phyloP scores from a whole-genome alignment of 345 rosid species.

The Eucalyptus dawsonii region DNA sequence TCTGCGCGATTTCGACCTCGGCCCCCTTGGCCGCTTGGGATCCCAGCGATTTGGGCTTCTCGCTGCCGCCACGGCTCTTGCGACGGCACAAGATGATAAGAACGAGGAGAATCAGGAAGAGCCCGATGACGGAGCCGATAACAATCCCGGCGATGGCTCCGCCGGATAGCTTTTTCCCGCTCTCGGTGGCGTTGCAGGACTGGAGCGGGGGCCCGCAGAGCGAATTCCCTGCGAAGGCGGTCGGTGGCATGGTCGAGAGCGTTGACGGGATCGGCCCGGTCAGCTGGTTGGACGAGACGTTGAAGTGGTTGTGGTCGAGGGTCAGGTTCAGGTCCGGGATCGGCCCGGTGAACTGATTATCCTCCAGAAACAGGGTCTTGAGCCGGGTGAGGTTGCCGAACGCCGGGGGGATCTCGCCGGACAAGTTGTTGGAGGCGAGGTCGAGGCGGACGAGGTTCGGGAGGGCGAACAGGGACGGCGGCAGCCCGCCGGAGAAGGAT shows the following conservation, averaged over 20 bases:
- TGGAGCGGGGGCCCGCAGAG: conserved; percentile 31
- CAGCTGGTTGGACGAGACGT: conserved; percentile 26
- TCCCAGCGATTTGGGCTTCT: neutral
- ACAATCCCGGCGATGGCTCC: conserved; percentile 35
- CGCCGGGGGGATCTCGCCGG: conserved; percentile 14
- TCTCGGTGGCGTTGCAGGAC: conserved; percentile 6
- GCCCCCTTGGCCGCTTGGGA: neutral
- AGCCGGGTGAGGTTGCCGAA: conserved; percentile 18
- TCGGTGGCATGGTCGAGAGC: neutral
- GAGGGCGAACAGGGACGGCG: conserved; percentile 20
- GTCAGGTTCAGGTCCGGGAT: conserved; percentile 11
- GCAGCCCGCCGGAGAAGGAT: conserved; percentile 74
- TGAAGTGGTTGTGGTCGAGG: conserved; percentile 21
- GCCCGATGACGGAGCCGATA: conserved; percentile 17
- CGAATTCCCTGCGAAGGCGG: conserved; percentile 13
- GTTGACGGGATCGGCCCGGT: conserved; percentile 16
- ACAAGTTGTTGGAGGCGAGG: conserved; percentile 14
- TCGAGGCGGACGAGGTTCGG: conserved; percentile 13
- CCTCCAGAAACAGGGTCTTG: conserved; percentile 16
- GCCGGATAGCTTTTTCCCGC: conserved; percentile 8
- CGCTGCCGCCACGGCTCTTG: neutral
- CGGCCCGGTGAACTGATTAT: conserved; percentile 21
- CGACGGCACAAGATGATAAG: conserved; percentile 16
- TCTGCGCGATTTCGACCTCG: neutral
- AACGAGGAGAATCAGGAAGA: conserved; percentile 14